These are phyloP conservation scores for Nicotiana otophora DNA, from an alignment of 257 asterid species.

Conservation along the genomic window DNA sequence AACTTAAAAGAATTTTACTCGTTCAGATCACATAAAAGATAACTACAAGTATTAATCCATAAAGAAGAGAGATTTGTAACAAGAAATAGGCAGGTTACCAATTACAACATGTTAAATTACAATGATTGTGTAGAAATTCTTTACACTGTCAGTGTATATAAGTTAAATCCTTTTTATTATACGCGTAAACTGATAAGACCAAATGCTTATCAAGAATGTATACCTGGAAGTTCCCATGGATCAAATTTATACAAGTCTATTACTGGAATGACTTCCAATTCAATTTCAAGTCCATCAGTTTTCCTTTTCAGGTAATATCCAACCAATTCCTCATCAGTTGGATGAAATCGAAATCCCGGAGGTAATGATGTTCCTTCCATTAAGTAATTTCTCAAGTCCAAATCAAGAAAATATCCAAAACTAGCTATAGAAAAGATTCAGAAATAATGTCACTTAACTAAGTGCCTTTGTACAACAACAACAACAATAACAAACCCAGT, in stretches of 20 bases:
- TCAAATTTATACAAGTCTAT: conserved; percentile 41
- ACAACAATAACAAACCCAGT: too few relatives aligned
- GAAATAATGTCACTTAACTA: background rate
- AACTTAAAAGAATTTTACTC: too few relatives aligned
- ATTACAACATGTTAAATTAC: too few relatives aligned
- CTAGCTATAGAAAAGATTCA: background rate
- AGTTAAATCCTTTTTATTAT: too few relatives aligned
- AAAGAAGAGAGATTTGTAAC: too few relatives aligned
- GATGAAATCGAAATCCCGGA: conserved; percentile 49
- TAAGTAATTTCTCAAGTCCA: background rate
- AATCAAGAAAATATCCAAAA: background rate
- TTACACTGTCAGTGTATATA: too few relatives aligned
- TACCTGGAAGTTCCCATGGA: conserved; percentile 56
- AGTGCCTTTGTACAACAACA: conserved; percentile 20
- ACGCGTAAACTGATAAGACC: background rate
- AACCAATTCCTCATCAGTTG: conserved; percentile 42
- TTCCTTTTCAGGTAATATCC: conserved; percentile 46
- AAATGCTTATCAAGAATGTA: background rate
- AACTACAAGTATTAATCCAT: too few relatives aligned
- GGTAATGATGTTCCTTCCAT: conserved; percentile 46
- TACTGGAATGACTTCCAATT: conserved; percentile 44
- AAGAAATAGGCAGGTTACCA: too few relatives aligned
- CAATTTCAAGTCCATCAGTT: conserved; percentile 46
- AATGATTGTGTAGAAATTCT: too few relatives aligned
- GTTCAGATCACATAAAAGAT: too few relatives aligned